Percentiles rank a stretch among this genome's conserved stretches.
phyloP scores from a whole-genome alignment of 345 rosid species.

The Brassica juncea region DNA sequence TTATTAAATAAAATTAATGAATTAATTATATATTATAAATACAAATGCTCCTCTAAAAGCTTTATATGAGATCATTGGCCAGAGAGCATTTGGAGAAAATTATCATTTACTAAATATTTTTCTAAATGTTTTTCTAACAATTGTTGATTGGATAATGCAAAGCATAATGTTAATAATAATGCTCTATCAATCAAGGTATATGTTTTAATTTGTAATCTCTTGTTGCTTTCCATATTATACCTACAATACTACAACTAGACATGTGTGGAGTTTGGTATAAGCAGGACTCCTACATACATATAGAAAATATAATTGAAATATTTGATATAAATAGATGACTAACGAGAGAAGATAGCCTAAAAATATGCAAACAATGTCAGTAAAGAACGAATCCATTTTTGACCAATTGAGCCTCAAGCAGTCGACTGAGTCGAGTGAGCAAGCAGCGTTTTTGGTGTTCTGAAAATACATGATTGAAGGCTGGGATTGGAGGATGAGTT shows the following conservation, averaged over 20 bases:
- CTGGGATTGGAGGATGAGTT: slow-evolving; percentile 26
- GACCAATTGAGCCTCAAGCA: slow-evolving; percentile 10
- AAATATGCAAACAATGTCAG: slow-evolving; percentile 11
- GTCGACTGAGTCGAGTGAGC: slow-evolving; percentile 23
- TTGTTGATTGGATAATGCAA: too few relatives aligned
- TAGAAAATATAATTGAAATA: background rate
- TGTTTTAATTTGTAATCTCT: too few relatives aligned
- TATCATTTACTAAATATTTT: too few relatives aligned
- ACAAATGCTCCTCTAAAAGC: too few relatives aligned
- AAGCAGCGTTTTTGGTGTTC: background rate
- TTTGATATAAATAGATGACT: slow-evolving; percentile 9
- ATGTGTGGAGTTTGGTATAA: slow-evolving; percentile 16
- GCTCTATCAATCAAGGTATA: too few relatives aligned
- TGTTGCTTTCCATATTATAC: too few relatives aligned
- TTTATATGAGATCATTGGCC: too few relatives aligned
- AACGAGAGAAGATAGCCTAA: background rate
- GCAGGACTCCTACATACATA: slow-evolving; percentile 19
- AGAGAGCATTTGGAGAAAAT: too few relatives aligned
- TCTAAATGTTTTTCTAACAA: too few relatives aligned
- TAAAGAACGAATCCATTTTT: slow-evolving; percentile 1
- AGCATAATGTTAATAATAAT: too few relatives aligned
- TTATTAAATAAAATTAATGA: too few relatives aligned
- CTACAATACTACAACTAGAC: background rate
- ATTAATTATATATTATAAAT: too few relatives aligned
- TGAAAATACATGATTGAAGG: slow-evolving; percentile 17